A percentile compares a stretch with the other conserved stretches of the same genome.
phyloP scores from a whole-genome alignment of 1,139 yeast species.

The Yamadazyma oceani region DNA sequence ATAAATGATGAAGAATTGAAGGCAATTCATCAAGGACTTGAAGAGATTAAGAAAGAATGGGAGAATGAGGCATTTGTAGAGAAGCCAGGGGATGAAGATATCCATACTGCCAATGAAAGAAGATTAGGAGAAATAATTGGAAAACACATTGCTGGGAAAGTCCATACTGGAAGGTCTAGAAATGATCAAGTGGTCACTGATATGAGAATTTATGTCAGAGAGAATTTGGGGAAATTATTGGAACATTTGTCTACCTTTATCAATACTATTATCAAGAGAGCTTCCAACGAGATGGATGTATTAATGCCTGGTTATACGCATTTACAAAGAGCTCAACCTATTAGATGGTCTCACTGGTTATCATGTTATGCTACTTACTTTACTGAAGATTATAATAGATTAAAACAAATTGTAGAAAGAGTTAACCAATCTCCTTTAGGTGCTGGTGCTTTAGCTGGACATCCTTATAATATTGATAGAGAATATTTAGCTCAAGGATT shows the following conservation, averaged over 20 bases:
- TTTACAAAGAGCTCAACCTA: constrained; percentile 97
- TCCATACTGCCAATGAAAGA: constrained; percentile 98
- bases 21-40: constrained; percentile 82
- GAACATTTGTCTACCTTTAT: constrained; percentile 61
- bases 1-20: constrained; percentile 67
- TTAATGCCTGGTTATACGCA: constrained; percentile 99
- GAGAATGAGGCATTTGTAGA: constrained; percentile 67
- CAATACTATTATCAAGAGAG: constrained; percentile 68
- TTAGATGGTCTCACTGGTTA: constrained; percentile 98
- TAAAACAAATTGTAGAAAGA: constrained; percentile 76
- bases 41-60: constrained; percentile 79
- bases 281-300: constrained; percentile 80
- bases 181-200: constrained; percentile 99
- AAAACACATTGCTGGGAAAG: constrained; percentile 90
- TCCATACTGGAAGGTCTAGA: constrained; percentile 97
- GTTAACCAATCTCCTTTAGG: constrained; percentile 91
- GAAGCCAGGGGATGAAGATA: constrained; percentile 94
- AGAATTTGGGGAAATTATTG: constrained; percentile 61
- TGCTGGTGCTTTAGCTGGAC: constrained; percentile 98
- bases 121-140: constrained; percentile 96
- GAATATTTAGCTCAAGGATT: constrained; percentile 78
- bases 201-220: constrained; percentile 92
- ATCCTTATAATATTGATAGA: constrained; percentile 96
- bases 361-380: constrained; percentile 93
- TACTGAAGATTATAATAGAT: constrained; percentile 83